A percentile compares a stretch with the other conserved stretches of the same genome.
These are phyloP conservation scores for Leptomonas seymouri DNA, from an alignment of 208 protist species.

Conservation along the genomic window DNA sequence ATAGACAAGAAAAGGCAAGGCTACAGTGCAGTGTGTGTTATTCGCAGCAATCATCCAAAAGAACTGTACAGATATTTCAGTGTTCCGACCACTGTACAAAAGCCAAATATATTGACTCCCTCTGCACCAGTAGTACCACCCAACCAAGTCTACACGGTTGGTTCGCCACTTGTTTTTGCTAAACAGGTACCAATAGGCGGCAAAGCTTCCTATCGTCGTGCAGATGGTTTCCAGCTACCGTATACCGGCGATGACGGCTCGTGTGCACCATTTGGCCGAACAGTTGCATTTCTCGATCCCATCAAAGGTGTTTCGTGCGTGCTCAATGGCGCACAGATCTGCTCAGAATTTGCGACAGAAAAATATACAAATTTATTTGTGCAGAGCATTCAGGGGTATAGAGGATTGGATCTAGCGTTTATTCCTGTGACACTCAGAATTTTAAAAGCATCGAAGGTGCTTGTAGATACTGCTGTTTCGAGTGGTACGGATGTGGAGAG, in stretches of 20 bases:
- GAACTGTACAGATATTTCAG: constrained; percentile 70
- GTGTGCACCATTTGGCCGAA: constrained; percentile 36
- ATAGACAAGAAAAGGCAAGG: constrained; percentile 44
- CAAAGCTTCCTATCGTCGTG: constrained; percentile 28
- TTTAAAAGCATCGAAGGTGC: constrained; percentile 24
- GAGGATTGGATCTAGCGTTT: not conserved
- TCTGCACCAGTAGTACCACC: not conserved
- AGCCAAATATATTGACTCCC: constrained; percentile 20
- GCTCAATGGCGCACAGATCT: constrained; percentile 50
- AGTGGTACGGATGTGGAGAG: constrained; percentile 4
- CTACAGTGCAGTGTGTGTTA: constrained; percentile 55
- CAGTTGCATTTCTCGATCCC: constrained; percentile 58
- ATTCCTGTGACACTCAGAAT: constrained; percentile 47
- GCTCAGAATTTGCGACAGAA: constrained; percentile 38
- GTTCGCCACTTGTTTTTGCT: constrained; percentile 30
- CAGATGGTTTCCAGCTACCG: constrained; percentile 49
- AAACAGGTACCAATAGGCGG: constrained; percentile 31
- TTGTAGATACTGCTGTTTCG: constrained; percentile 43
- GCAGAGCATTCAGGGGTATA: constrained; percentile 16
- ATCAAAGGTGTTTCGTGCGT: constrained; percentile 52
- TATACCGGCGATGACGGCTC: constrained; percentile 38
- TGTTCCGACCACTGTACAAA: constrained; percentile 49
- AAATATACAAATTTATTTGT: constrained; percentile 64
- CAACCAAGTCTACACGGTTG: constrained; percentile 30
- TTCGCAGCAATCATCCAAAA: constrained; percentile 63